Conservation (phyloP, 2,329 filamentous ascomycete genomes). For the Aspergillus niger region DNA sequence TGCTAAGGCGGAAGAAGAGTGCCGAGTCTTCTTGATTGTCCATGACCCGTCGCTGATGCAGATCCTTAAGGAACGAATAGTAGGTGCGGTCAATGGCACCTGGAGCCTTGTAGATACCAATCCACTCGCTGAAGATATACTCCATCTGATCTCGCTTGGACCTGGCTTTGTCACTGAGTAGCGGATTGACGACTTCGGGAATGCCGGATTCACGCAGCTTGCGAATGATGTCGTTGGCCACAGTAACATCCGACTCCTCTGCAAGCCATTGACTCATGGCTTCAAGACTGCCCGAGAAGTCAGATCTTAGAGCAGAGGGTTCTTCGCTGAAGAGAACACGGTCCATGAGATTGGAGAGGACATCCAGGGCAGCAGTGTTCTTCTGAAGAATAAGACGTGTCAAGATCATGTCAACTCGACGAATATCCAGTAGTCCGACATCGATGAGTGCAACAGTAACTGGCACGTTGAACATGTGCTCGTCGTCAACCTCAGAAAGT, state of each 20-base stretch:
- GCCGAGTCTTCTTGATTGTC: constrained; percentile 74
- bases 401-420: constrained; percentile 69
- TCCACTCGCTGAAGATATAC: constrained; percentile 96
- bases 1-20: constrained; percentile 75
- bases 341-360: constrained; percentile 78
- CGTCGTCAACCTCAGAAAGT: constrained; percentile 57
- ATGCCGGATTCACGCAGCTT: constrained; percentile 60
- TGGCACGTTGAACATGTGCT: constrained; percentile 63
- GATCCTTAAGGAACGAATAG: constrained; percentile 77
- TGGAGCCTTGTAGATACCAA: constrained; percentile 76
- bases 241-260: constrained; percentile 67
- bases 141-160: constrained; percentile 80
- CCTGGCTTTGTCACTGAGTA: constrained; percentile 58
- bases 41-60: constrained; percentile 74
- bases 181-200: constrained; percentile 56
- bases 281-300: constrained; percentile 81
- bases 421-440: constrained; percentile 62
- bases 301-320: constrained; percentile 76
- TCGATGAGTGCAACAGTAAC: constrained; percentile 64
- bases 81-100: constrained; percentile 72
- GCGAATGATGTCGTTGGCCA: constrained; percentile 70
- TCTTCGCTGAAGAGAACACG: constrained; percentile 76
- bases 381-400: constrained; percentile 71
- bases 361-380: constrained; percentile 72
- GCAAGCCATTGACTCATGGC: constrained; percentile 78